Evolutionary conservation across 1,284 basidiomycete species (phyloP).

Genomic region (Laetiporus sulphureus): DNA sequence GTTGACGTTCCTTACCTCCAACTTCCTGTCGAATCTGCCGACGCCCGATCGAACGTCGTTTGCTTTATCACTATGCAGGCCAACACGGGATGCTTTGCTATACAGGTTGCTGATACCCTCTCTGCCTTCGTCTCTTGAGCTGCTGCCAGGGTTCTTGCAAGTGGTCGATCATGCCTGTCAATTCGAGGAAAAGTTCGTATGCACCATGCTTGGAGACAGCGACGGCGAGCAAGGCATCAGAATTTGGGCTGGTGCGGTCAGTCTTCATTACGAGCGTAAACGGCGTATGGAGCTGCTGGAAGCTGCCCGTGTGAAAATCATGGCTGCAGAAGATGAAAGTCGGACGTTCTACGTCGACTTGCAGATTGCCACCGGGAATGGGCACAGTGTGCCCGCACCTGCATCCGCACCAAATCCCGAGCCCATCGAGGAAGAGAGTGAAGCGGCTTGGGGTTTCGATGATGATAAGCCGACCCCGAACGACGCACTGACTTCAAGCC

Average conservation of each 20-base stretch:
- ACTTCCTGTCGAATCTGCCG: slow-evolving; percentile 54
- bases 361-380: slow-evolving; percentile 10
- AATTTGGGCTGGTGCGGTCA: slow-evolving; percentile 56
- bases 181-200: slow-evolving; percentile 55
- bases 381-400: slow-evolving; percentile 1
- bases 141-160: slow-evolving; percentile 55
- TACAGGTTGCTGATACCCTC: slow-evolving; percentile 58
- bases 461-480: slow-evolving; percentile 16
- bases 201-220: slow-evolving; percentile 44
- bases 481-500: too few relatives aligned
- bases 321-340: slow-evolving; percentile 24
- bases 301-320: slow-evolving; percentile 41
- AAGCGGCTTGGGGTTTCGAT: slow-evolving; percentile 31
- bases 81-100: slow-evolving; percentile 52
- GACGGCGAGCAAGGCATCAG: slow-evolving; percentile 44
- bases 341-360: slow-evolving; percentile 32
- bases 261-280: slow-evolving; percentile 68
- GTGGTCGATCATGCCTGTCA: slow-evolving; percentile 46
- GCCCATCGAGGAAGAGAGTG: slow-evolving; percentile 21
- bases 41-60: slow-evolving; percentile 35
- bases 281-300: slow-evolving; percentile 60
- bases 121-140: slow-evolving; percentile 54
- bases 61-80: slow-evolving; percentile 47
- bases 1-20: slow-evolving; percentile 47
- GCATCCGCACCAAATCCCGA: slow-evolving; percentile 3